Evolutionary conservation across 129 eudicot genomes (phyloP).

Genomic region (Helianthus tuberosus): DNA sequence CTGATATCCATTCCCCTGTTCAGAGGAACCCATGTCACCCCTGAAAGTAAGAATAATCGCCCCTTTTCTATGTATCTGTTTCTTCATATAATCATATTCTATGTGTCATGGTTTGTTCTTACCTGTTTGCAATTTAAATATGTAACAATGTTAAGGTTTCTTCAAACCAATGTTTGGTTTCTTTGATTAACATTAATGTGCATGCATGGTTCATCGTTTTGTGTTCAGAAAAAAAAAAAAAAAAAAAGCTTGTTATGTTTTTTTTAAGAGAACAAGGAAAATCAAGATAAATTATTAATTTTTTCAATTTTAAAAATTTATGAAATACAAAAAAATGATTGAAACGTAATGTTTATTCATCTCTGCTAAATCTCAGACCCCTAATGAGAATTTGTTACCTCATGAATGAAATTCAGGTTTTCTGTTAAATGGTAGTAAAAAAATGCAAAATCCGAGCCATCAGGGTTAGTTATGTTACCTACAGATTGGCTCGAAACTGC

Average conservation of each 20-base stretch:
- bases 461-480: slow-evolving; percentile 39
- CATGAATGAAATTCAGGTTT: slow-evolving; percentile 43
- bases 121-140: too few species aligned
- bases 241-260: too few species aligned
- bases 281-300: too few species aligned
- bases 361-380: slow-evolving; percentile 26
- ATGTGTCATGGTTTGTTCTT: too few species aligned
- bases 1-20: not conserved
- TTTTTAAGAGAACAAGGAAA: too few species aligned
- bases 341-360: too few species aligned
- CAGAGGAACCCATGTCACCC: not conserved
- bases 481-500: slow-evolving; percentile 34
- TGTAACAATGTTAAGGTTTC: not conserved
- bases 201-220: not conserved
- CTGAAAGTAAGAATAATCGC: not conserved
- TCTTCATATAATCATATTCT: too few species aligned
- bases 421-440: slow-evolving; percentile 31
- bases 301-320: too few species aligned
- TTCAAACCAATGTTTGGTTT: not conserved
- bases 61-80: too few species aligned
- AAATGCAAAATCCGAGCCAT: slow-evolving; percentile 39
- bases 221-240: too few species aligned
- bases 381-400: slow-evolving; percentile 38
- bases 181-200: slow-evolving; percentile 9
- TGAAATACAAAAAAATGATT: too few species aligned